Evolutionary conservation across 148 eudicot species (phyloP), one percentile per base, ranked within the genome.

Genomic region (Nepenthes gracilis): DNA sequence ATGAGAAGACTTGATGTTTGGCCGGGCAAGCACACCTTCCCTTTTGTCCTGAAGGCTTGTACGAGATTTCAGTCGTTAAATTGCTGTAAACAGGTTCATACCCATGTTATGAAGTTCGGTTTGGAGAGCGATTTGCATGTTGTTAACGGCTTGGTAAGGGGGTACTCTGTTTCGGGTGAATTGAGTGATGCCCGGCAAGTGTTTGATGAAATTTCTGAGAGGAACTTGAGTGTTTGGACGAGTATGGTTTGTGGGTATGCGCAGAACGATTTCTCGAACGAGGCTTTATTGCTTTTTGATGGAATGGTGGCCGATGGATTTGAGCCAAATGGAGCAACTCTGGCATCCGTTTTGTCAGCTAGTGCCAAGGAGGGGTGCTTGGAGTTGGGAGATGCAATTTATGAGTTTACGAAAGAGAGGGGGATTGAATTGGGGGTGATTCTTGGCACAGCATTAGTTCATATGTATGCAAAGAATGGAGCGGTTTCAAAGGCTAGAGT

Each of bases 401-500:
- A 78, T 43, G 52, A 12, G 48, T 84, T 76, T 56, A 70, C 86
- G 66, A 68, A 64, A 10, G 73, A 71, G 60, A 81, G 61, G 52
- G 73, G 76, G 61, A 62, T 76, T 47, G 75, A 74, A 43, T 54
- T 70, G 34, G 81, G 73, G 12, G 81, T 87, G 54, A 82, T 91
- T 73, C 87, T 91, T 59, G 96, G 92, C 2, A 91, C 92, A 1
- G 92, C 96, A 35, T 70, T 91, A 72, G 80, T 91, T 36, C 74
- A 91, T 54, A 85, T 91, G 97, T 85, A 85, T 76, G 80, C 87
- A 1, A 85, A 79, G 65, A 83, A 83, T 62, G 97, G 96, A 35
- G 85, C 80, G 8, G 60, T 83, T 52, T n/a, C 32, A 34, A 72
- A 76, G 69, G 97, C 97, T 47, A 62, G 35, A 35, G 64, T 66